Percentiles rank a stretch among this genome's conserved stretches.
These are phyloP conservation scores for sorghum (Sorghum bicolor) DNA, from an alignment of 176 grass and related monocot species.

Conservation along the genomic window DNA sequence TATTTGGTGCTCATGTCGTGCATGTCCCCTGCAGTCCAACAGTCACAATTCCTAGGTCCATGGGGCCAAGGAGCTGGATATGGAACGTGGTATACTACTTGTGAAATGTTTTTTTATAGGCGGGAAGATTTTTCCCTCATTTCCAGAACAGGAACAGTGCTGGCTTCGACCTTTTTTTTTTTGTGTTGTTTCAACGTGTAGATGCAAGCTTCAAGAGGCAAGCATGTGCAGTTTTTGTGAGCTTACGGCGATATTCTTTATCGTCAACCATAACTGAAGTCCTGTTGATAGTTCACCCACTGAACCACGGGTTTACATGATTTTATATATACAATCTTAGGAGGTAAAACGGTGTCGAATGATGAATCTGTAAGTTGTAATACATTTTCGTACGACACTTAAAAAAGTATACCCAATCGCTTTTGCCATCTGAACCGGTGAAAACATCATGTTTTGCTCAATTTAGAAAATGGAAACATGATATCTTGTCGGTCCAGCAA, in stretches of 20 bases:
- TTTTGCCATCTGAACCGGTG: no score
- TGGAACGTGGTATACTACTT: neutral
- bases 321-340: neutral
- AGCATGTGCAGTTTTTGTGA: neutral
- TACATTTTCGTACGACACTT: neutral
- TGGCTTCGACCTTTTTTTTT: neutral
- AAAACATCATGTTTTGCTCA: no score
- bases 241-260: neutral
- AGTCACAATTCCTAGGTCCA: neutral
- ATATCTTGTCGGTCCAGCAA: no score
- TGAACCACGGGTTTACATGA: neutral
- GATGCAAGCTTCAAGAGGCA: conserved; percentile 5
- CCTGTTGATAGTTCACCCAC: neutral
- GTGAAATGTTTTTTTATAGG: neutral
- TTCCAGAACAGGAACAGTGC: no score
- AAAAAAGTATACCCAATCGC: no score
- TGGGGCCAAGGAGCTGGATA: neutral
- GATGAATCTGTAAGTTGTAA: neutral
- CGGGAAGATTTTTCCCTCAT: neutral
- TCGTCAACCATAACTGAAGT: neutral
- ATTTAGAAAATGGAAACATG: no score
- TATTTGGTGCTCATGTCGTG: neutral
- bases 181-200: neutral
- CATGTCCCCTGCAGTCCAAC: conserved; percentile 7
- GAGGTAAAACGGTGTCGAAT: neutral